Conservation (phyloP, 768 basidiomycete species). For the Pholiota microspora region DNA sequence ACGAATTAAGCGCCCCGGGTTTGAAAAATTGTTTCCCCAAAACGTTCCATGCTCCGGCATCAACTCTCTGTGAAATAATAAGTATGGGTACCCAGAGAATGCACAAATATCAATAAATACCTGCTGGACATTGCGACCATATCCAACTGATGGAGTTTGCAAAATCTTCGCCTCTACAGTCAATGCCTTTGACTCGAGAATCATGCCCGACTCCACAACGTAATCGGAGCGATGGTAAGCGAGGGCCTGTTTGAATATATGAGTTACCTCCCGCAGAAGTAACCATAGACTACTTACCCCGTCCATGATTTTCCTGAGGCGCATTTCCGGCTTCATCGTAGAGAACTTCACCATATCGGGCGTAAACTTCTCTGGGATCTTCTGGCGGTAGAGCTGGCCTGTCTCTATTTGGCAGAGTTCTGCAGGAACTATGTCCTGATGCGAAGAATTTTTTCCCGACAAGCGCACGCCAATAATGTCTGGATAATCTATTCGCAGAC, state of each 20-base stretch:
- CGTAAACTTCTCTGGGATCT: slow-evolving; percentile 35
- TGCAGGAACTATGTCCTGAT: slow-evolving; percentile 41
- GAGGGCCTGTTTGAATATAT: slow-evolving; percentile 10
- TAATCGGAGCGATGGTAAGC: slow-evolving; percentile 26
- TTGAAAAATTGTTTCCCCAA: slow-evolving; percentile 9
- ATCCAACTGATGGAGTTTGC: slow-evolving; percentile 3
- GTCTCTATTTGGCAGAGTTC: slow-evolving; percentile 45
- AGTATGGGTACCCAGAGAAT: neutral
- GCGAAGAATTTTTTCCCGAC: slow-evolving; percentile 21
- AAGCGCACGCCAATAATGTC: slow-evolving; percentile 37
- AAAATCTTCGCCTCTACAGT: slow-evolving; percentile 23
- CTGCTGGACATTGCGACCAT: neutral
- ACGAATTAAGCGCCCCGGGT: slow-evolving; percentile 7
- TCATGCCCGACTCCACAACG: slow-evolving; percentile 39
- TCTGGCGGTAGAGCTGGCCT: slow-evolving; percentile 49
- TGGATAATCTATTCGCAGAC: slow-evolving; percentile 30
- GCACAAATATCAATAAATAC: neutral
- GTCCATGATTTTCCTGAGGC: slow-evolving; percentile 36
- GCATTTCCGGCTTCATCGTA: slow-evolving; percentile 40
- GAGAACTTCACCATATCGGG: slow-evolving; percentile 46
- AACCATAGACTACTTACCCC: slow-evolving; percentile 18
- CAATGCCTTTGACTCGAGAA: slow-evolving; percentile 25
- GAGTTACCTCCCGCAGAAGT: neutral
- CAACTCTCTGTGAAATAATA: neutral
- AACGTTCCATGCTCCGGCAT: slow-evolving; percentile 22